Evolutionary conservation across 306 rosid genomes (phyloP), one percentile per base, ranked within the genome.

Genomic region (Castanea sativa): DNA sequence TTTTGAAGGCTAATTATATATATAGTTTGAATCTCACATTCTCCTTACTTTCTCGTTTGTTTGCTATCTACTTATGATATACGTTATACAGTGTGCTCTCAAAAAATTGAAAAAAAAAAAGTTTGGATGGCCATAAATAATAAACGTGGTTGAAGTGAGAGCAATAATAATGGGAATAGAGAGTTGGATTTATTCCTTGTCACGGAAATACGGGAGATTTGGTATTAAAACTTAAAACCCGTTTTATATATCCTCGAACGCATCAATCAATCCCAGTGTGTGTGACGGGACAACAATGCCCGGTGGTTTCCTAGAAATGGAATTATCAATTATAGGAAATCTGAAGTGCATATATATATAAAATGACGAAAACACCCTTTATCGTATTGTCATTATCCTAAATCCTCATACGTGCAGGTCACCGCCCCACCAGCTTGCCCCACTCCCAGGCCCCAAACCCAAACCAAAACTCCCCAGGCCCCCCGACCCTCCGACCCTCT

Each of bases 301-400:
- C 18, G 82, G 70, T 49, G 77, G 59, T 49, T 60, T 57, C 74
- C 82, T 27, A 21, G 71, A 63, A 57, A 11, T 11, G 55, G 30
- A 38, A n/a, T 51, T 38, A 38, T 38, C 45, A 38, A 38, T 7
- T 38, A 38, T 38, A 38, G 2, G 45, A 7, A 7, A 38, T 38
- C 8, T 7, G 45, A 38, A 38, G 11, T 10, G 5, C 35, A 6
- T 1, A 38, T 0, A 35, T 38, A 6, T 38, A 35, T 38, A 2
- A 70, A 82, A 75, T 77, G 82, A 87, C 88, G 11, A 79, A 6
- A 87, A 73, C 79, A 55, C 57, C 88, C 88, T 73, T 20, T n/a
- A 57, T 53, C 55, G 89, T 76, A 84, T 77, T 71, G 92, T 89
- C 92, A 33, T 80, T 79, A 18, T 91, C 92, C 76, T 59, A 61